A percentile compares a stretch with the other conserved stretches of the same genome.
Conservation (phyloP, 1,139 yeast species). For the Pichia sorboxylosa region DNA sequence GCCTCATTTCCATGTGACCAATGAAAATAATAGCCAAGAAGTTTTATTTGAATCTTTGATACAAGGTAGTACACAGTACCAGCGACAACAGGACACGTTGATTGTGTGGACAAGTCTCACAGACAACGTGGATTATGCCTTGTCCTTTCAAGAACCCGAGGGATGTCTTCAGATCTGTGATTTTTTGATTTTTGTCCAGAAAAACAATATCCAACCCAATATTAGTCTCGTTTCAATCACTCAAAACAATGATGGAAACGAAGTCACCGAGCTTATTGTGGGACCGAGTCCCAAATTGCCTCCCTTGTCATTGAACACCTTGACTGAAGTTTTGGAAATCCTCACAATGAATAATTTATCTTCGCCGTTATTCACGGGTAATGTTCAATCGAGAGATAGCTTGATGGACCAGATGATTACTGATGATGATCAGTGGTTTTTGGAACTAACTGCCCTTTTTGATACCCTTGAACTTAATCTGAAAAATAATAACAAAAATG, state of each 20-base stretch:
- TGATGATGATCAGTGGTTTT: no score
- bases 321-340: constrained; percentile 42
- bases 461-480: no score
- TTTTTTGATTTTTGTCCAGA: constrained; percentile 61
- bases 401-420: no score
- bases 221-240: constrained; percentile 67
- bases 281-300: constrained; percentile 71
- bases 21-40: constrained; percentile 53
- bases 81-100: constrained; percentile 86
- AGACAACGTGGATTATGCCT: constrained; percentile 55
- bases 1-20: constrained; percentile 62
- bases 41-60: constrained; percentile 54
- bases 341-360: constrained; percentile 31
- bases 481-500: constrained; percentile 4
- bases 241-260: constrained; percentile 37
- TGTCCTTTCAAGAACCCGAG: constrained; percentile 83
- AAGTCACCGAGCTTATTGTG: constrained; percentile 63
- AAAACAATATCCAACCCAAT: constrained; percentile 36
- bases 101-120: constrained; percentile 82
- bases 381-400: no score
- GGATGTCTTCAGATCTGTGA: constrained; percentile 84
- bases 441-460: no score
- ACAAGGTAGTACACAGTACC: constrained; percentile 72
- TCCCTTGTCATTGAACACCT: constrained; percentile 36
- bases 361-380: no score